Evolutionary conservation across 2,329 filamentous ascomycete species (phyloP), one percentile per base, ranked within the genome.

Genomic region (Diaporthe citriasiana): DNA sequence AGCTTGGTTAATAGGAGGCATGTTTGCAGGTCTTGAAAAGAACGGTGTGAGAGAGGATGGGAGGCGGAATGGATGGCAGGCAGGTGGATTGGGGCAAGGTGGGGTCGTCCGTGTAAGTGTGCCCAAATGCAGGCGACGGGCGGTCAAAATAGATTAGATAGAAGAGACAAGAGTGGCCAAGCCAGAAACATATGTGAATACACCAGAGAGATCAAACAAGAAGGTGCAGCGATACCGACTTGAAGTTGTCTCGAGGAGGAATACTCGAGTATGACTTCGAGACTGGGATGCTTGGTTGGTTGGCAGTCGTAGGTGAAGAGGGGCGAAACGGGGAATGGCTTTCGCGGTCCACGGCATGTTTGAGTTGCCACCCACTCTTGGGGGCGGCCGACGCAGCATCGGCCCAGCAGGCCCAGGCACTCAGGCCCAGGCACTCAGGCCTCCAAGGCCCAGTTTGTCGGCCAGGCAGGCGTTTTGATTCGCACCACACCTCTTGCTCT

Each of bases 1-100:
- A 77, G 87, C 82, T 77, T 89, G 87, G 83, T 90, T 90, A 89
- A 87, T 81, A 81, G 85, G 83, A 73, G 89, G 89, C 88, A 90
- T 90, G 55, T 75, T 81, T 53, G 30, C 42, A 35, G 55, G n/a
- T 56, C 6, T 51, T 15, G 38, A 60, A 50, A 47, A 60, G 22
- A 30, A 65, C 35, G 60, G 63, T 38, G 65, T 45, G 40, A 42
- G 50, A 42, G 50, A 47, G 35, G 69, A 75, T 19, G n/a, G 65
- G 53, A 33, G 55, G 71, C 56, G 45, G 74, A 63, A 68, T 66
- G 38, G 53, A 60, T 53, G 51, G 27, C 17, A 33, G 17, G 56
- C 60, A 56, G 47, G 40, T 55, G 63, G n/a, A 8, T 55, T 38
- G 35, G n/a, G 68, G 33, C 40, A 60, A 74, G 70, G 57, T 51